A percentile compares a stretch with the other conserved stretches of the same genome.
Evolutionary conservation across 2,329 filamentous ascomycete species (phyloP).

Genomic region (Aquanectria penicillioides): DNA sequence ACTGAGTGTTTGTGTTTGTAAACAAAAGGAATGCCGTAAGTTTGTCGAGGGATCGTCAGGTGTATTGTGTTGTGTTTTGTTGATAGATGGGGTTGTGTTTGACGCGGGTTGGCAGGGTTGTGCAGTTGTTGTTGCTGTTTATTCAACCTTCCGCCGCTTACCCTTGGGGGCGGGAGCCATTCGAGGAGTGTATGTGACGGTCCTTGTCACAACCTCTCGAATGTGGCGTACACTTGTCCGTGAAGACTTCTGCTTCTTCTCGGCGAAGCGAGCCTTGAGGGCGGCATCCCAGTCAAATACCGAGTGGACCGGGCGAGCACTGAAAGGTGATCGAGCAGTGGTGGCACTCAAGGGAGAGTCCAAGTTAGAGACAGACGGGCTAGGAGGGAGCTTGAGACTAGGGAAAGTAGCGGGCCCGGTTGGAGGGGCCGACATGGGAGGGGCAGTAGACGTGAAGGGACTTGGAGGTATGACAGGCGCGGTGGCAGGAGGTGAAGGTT

Average conservation of each 20-base stretch:
- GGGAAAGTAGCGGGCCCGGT: slow-evolving; percentile 69
- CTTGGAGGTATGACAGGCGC: slow-evolving; percentile 56
- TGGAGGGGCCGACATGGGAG: slow-evolving; percentile 68
- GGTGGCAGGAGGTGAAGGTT: slow-evolving; percentile 46
- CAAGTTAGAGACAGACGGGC: slow-evolving; percentile 72
- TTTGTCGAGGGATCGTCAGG: slow-evolving; percentile 36
- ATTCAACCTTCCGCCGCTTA: slow-evolving; percentile 82
- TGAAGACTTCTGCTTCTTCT: slow-evolving; percentile 66
- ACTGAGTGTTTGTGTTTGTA: slow-evolving; percentile 33
- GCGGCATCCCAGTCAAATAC: slow-evolving; percentile 83
- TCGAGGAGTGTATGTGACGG: slow-evolving; percentile 87
- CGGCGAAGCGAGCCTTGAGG: slow-evolving; percentile 72
- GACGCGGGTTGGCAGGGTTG: slow-evolving; percentile 7
- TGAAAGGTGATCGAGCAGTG: slow-evolving; percentile 76
- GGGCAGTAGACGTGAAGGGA: slow-evolving; percentile 59
- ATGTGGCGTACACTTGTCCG: slow-evolving; percentile 76
- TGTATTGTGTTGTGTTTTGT: slow-evolving; percentile 17
- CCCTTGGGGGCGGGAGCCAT: slow-evolving; percentile 92
- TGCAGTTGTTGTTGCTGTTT: too few relatives aligned
- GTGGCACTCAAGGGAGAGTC: slow-evolving; percentile 76
- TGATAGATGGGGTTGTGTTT: slow-evolving; percentile 18
- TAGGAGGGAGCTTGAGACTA: slow-evolving; percentile 80
- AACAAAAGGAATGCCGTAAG: slow-evolving; percentile 41
- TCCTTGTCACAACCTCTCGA: slow-evolving; percentile 91
- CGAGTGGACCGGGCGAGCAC: slow-evolving; percentile 71